Evolutionary conservation across 176 grass and related monocot species (phyloP), one percentile per base, ranked within the genome.

Genomic region (Juncus effusus): DNA sequence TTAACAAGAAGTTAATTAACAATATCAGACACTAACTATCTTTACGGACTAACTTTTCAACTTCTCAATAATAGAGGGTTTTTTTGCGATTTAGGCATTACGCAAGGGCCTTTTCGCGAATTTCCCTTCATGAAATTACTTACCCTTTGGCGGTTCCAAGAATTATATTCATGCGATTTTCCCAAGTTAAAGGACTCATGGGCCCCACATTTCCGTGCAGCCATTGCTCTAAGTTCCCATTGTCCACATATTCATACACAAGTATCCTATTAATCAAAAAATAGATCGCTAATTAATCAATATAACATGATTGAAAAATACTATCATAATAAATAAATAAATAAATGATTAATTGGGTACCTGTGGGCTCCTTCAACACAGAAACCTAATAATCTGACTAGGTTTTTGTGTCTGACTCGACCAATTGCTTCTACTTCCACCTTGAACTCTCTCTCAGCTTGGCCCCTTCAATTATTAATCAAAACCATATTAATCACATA

Each of bases 351-450:
- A 6, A 72, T 7, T 35, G 4, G 36, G 8, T 67, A 80, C 90
- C 90, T 69, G 65, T 83, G 82, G 3, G 86, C 90, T 57, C 90
- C 90, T 78, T 95, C 90, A 40, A 81, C 85, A 81, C 90, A 95
- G 75, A 86, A 95, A 66, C 90, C 90, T 13, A 95, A 72, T 64
- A 95, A 16, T 36, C 86, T 76, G 15, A 89, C 90, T 0, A 95
- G 81, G 16, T 95, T 80, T 82, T 95, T 95, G 73, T 95, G 90
- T 16, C 90, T 85, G 69, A 95, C 90, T 63, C 90, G 85, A 5
- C 90, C 90, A 84, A 95, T 95, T 58, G 90, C 86, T 77, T 95
- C 90, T 16, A 95, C 90, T 59, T 95, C 90, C 60, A 95, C 90
- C 79, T 63, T 78, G 85, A 95, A 95, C 69, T 95, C 90, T 73